Conservation (phyloP, 768 basidiomycete genomes). For the Inosperma sp. region DNA sequence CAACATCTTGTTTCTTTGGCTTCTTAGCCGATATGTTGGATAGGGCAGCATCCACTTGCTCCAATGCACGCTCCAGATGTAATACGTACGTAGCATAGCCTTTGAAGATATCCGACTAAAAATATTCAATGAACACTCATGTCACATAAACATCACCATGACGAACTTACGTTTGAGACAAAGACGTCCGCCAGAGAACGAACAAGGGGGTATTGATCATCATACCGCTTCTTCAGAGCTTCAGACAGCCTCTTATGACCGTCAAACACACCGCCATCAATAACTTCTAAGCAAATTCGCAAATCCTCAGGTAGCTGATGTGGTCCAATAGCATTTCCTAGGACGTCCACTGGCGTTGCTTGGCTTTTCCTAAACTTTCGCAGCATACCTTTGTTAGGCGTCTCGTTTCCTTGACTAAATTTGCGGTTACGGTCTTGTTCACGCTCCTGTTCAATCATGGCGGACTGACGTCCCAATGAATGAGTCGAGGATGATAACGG, state of each 20-base stretch:
- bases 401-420: constrained; percentile 43
- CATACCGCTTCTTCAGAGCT: constrained; percentile 84
- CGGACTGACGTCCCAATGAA: constrained; percentile 69
- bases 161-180: constrained; percentile 73
- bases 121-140: background rate
- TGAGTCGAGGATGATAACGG: constrained; percentile 60
- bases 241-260: constrained; percentile 86
- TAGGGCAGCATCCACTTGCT: constrained; percentile 79
- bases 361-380: constrained; percentile 68
- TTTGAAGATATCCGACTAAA: constrained; percentile 85
- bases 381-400: constrained; percentile 49
- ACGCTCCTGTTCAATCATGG: constrained; percentile 41
- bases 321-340: constrained; percentile 59
- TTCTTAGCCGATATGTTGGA: constrained; percentile 63
- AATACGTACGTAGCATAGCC: constrained; percentile 93
- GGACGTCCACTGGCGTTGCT: constrained; percentile 42
- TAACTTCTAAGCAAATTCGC: constrained; percentile 77
- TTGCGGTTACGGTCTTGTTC: constrained; percentile 42
- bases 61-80: constrained; percentile 87
- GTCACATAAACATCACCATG: constrained; percentile 2
- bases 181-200: constrained; percentile 95
- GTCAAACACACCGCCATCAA: constrained; percentile 80
- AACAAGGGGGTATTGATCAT: constrained; percentile 93
- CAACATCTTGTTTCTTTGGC: constrained; percentile 76
- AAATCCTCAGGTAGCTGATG: constrained; percentile 86